Percentiles rank a stretch among this genome's conserved stretches.
Evolutionary conservation across 83 land plant genomes (phyloP).

Genomic region (Diphasiastrum complanatum): DNA sequence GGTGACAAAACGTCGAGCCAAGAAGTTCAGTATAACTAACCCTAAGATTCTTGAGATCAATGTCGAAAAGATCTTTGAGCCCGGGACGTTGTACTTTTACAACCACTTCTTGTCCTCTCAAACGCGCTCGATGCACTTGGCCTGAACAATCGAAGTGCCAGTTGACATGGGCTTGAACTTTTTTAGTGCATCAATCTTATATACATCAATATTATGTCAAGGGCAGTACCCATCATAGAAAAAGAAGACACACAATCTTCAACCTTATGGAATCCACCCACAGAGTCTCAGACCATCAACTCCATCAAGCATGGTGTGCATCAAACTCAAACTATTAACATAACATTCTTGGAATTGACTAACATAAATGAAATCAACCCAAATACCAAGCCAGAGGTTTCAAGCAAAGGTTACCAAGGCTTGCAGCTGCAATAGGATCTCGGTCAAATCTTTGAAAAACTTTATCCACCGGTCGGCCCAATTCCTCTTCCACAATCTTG

Average conservation of each 20-base stretch:
- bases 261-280: too few species aligned
- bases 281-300: too few species aligned
- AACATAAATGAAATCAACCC: conserved; percentile 4
- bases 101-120: conserved; percentile 86
- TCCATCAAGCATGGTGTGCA: too few species aligned
- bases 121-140: conserved; percentile 89
- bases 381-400: not conserved
- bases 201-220: not conserved
- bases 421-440: conserved; percentile 99
- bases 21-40: conserved; percentile 30
- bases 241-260: too few species aligned
- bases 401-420: conserved; percentile 66
- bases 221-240: not conserved
- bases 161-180: not conserved
- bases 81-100: conserved; percentile 98
- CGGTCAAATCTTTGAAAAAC: conserved; percentile 81
- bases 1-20: not conserved
- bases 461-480: conserved; percentile 62
- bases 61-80: conserved; percentile 88
- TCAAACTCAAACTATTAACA: not conserved
- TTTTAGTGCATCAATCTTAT: not conserved
- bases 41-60: conserved; percentile 96
- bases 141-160: conserved; percentile 45
- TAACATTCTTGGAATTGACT: too few species aligned
- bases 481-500: conserved; percentile 80